phyloP scores from a whole-genome alignment of 2,329 filamentous ascomycete genomes.

The Rhynchosporium graminicola region DNA sequence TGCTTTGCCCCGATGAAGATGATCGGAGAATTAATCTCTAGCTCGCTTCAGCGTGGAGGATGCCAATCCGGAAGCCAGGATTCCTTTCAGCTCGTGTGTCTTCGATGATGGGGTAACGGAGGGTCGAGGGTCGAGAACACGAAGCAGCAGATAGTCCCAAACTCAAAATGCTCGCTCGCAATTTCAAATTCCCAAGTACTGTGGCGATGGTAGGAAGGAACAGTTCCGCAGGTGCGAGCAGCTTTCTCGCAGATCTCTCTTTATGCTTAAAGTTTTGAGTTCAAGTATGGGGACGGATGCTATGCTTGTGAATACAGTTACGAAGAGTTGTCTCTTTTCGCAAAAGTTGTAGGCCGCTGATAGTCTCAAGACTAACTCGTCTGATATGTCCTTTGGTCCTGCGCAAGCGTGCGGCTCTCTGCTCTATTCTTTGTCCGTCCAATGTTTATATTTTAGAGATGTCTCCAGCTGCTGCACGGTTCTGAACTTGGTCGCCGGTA shows the following conservation, averaged over 20 bases:
- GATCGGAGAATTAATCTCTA: slow-evolving; percentile 10
- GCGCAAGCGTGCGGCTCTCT: slow-evolving; percentile 31
- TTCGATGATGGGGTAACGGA: slow-evolving; percentile 23
- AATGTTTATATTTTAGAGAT: slow-evolving; percentile 31
- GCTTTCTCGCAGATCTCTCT: slow-evolving; percentile 20
- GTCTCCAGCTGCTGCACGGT: slow-evolving; percentile 20
- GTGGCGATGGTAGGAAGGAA: slow-evolving; percentile 17
- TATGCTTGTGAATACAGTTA: slow-evolving; percentile 2
- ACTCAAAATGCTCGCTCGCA: slow-evolving; percentile 24
- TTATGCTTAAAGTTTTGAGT: slow-evolving; percentile 8
- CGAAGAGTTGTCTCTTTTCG: slow-evolving; percentile 9
- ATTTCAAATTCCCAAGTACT: slow-evolving; percentile 19
- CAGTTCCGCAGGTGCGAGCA: slow-evolving; percentile 14
- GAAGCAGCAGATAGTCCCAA: slow-evolving; percentile 20
- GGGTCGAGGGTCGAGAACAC: slow-evolving; percentile 28
- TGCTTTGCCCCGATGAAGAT: slow-evolving; percentile 20
- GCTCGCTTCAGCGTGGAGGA: neutral
- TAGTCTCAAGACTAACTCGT: slow-evolving; percentile 21
- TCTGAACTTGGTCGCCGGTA: slow-evolving; percentile 23
- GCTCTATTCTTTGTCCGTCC: slow-evolving; percentile 27
- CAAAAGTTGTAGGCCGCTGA: slow-evolving; percentile 14
- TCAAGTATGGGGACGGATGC: slow-evolving; percentile 4
- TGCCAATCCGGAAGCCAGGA: slow-evolving; percentile 12
- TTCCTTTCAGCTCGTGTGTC: slow-evolving; percentile 20
- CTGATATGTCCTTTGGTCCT: slow-evolving; percentile 22